These are phyloP conservation scores for Diplocarpon mali DNA, from an alignment of 2,329 filamentous ascomycete genomes.

Conservation along the genomic window DNA sequence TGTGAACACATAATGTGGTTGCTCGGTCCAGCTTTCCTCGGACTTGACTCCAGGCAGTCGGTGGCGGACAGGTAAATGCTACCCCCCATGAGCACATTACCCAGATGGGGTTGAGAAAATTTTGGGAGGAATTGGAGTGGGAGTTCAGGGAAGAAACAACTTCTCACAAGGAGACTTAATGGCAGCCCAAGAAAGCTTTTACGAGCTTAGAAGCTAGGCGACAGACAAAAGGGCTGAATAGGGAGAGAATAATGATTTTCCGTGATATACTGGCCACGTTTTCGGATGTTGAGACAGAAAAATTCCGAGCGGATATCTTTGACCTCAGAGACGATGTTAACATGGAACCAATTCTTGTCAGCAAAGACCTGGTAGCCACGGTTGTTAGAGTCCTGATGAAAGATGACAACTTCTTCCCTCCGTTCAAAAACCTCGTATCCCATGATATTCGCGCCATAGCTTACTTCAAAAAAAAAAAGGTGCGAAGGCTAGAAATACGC, in stretches of 20 bases:
- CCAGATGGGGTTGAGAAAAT: constrained; percentile 15
- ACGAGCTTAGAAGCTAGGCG: constrained; percentile 2
- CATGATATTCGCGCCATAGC: constrained; percentile 15
- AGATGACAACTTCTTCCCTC: constrained; percentile 20
- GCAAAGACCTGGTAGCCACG: constrained; percentile 21
- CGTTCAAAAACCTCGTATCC: constrained; percentile 18
- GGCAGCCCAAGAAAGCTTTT: constrained; percentile 19
- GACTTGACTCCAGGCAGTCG: constrained; percentile 1
- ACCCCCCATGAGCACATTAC: constrained; percentile 18
- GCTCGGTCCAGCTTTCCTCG: constrained; percentile 12
- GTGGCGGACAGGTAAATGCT: neutral
- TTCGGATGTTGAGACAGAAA: constrained; percentile 14
- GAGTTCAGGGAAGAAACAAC: constrained; percentile 19
- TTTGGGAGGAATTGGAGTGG: constrained; percentile 23
- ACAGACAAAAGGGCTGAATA: constrained; percentile 13
- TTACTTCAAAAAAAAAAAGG: constrained; percentile 23
- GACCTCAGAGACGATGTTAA: constrained; percentile 12
- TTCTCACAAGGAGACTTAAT: constrained; percentile 16
- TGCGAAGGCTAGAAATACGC: constrained; percentile 14
- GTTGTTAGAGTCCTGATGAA: constrained; percentile 18
- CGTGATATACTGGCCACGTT: constrained; percentile 25
- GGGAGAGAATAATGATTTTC: constrained; percentile 13
- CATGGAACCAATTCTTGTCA: constrained; percentile 10
- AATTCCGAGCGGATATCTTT: constrained; percentile 20
- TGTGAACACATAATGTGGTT: constrained; percentile 23